Base-by-base conservation (phyloP, 768 basidiomycete species). In the Rhodosporidiobolus sp. region DNA sequence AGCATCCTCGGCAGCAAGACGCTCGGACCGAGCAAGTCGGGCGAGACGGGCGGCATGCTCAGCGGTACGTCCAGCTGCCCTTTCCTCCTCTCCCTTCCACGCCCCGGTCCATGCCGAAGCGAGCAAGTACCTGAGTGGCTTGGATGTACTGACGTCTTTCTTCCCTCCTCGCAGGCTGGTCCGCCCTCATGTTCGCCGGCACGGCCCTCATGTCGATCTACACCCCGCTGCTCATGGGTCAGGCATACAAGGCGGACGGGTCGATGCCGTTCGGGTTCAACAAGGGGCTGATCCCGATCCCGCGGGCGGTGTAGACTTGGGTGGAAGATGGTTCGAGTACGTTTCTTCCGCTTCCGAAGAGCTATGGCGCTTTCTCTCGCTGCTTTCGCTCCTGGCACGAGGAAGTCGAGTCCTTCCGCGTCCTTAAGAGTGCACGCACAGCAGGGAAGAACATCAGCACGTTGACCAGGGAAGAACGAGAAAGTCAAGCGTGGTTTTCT, bases 161-260 rank as follows among this genome's bases (percentile, higher is more conserved):
- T 7, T 53, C 5, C 5, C 38, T 7, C 9, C 24, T 19, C 26
- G 17, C 69, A 72, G 70, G 71, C 43, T 64, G 43, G 38, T 56
- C 56, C 14, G 57, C 66, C 14, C 56, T 72, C 43, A 61, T 72
- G 66, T 72, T 72, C 17, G 62, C 54, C 28, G 26, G n/a, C 7
- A 72, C 71, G 2, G 28, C 62, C 14, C 28, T 67, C 50, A 48
- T 72, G 50, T 64, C 62, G 0, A 64, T 72, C 50, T 72, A 72
- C 56, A 54, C 30, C 16, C 70, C 70, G 24, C 28, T 72, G 48
- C 34, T 72, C 20, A 46, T 43, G 17, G 57, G 61, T 10, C 62
- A 64, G 22, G 66, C 63, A 7, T 35, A 17, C 20, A 72, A 72
- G 45, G 61, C 46, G 1, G 56, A n/a, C 11, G 38, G 28, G 26